phyloP scores from a whole-genome alignment of 2,329 filamentous ascomycete genomes.

The Keithomyces neogunnii region DNA sequence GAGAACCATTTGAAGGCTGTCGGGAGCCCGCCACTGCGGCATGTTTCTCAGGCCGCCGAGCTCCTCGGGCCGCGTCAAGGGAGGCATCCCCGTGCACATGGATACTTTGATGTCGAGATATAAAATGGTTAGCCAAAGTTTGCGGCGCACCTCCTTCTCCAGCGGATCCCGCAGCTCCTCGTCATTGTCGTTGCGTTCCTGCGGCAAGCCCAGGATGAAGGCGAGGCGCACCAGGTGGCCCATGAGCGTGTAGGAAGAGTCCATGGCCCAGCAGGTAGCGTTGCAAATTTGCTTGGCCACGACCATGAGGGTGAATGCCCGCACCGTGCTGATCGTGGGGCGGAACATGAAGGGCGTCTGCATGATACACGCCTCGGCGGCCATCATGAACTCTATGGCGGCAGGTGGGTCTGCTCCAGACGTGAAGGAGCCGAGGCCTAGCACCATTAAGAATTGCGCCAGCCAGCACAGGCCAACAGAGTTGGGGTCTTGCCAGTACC shows the following conservation, averaged over 20 bases:
- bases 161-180: slow-evolving; percentile 14
- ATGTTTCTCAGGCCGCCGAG: slow-evolving; percentile 17
- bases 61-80: slow-evolving; percentile 23
- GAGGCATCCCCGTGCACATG: slow-evolving; percentile 26
- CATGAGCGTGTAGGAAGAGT: slow-evolving; percentile 26
- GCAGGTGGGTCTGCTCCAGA: slow-evolving; percentile 21
- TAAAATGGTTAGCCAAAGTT: slow-evolving; percentile 26
- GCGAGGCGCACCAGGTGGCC: slow-evolving; percentile 25
- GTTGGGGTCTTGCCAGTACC: slow-evolving; percentile 24
- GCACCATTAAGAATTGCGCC: slow-evolving; percentile 25
- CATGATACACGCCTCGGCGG: slow-evolving; percentile 27
- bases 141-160: slow-evolving; percentile 20
- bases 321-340: slow-evolving; percentile 22
- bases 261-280: slow-evolving; percentile 27
- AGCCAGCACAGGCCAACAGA: slow-evolving; percentile 22
- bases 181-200: slow-evolving; percentile 17
- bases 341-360: slow-evolving; percentile 30
- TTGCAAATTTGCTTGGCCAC: slow-evolving; percentile 28
- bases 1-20: slow-evolving; percentile 24
- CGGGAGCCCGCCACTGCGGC: slow-evolving; percentile 17
- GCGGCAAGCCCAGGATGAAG: slow-evolving; percentile 26
- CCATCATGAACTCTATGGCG: slow-evolving; percentile 27
- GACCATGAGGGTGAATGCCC: slow-evolving; percentile 23
- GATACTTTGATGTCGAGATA: slow-evolving; percentile 28
- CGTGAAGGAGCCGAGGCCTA: slow-evolving; percentile 25